These are phyloP conservation scores for Magnaporthiopsis incrustans DNA, from an alignment of 2,329 filamentous ascomycete genomes.

Conservation along the genomic window DNA sequence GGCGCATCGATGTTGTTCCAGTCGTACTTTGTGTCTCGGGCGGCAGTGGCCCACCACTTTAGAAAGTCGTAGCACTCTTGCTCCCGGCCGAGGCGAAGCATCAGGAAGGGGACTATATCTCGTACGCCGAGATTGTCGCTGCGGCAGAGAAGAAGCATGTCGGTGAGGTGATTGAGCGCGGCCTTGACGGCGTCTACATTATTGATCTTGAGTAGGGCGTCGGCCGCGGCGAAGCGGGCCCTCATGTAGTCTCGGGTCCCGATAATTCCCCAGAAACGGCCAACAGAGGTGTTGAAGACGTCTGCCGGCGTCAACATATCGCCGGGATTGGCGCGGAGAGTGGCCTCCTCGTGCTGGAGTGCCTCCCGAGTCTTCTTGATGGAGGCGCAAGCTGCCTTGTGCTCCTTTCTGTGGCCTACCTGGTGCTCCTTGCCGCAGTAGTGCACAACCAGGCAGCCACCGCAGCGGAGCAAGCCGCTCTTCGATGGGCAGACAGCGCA, in stretches of 20 bases:
- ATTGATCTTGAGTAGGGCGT: slow-evolving; percentile 21
- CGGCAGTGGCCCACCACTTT: slow-evolving; percentile 33
- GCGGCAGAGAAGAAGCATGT: slow-evolving; percentile 11
- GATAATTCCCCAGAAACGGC: slow-evolving; percentile 24
- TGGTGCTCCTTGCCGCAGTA: slow-evolving; percentile 21
- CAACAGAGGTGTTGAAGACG: slow-evolving; percentile 22
- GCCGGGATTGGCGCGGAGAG: slow-evolving; percentile 12
- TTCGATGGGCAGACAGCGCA: slow-evolving; percentile 10
- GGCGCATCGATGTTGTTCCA: slow-evolving; percentile 24
- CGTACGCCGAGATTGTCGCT: slow-evolving; percentile 12
- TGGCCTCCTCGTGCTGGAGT: slow-evolving; percentile 17
- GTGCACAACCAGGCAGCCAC: slow-evolving; percentile 17
- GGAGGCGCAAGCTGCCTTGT: slow-evolving; percentile 17
- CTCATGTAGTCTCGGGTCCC: slow-evolving; percentile 29
- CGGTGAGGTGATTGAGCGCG: slow-evolving; percentile 6
- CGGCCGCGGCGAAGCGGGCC: slow-evolving; percentile 19
- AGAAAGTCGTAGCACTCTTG: slow-evolving; percentile 36
- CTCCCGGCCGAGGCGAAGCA: slow-evolving; percentile 23
- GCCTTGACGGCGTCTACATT: slow-evolving; percentile 13
- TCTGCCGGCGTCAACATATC: slow-evolving; percentile 6
- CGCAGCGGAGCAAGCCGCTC: slow-evolving; percentile 14
- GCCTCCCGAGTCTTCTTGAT: slow-evolving; percentile 14
- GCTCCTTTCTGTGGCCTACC: slow-evolving; percentile 14
- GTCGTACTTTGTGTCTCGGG: slow-evolving; percentile 22
- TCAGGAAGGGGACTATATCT: slow-evolving; percentile 13